phyloP scores from a whole-genome alignment of 805 yeast genomes.

The Candida andamanensis region DNA sequence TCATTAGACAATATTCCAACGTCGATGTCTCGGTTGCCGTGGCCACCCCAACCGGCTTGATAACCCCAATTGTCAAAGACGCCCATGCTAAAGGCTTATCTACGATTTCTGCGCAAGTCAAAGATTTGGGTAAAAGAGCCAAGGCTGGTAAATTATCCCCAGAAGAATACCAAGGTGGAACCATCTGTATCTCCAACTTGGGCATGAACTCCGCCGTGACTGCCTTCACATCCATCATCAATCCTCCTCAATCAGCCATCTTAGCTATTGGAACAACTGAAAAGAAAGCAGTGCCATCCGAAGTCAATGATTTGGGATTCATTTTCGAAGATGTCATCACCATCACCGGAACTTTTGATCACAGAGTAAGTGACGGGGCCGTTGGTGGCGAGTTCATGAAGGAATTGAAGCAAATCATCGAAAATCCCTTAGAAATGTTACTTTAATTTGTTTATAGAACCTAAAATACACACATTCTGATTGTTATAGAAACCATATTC shows the following conservation, averaged over 20 bases:
- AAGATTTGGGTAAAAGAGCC: slow-evolving; percentile 95
- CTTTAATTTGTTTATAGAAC: slow-evolving; percentile 42
- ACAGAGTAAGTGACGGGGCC: slow-evolving; percentile 96
- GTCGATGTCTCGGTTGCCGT: slow-evolving; percentile 99
- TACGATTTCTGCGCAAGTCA: slow-evolving; percentile 73
- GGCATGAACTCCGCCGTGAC: slow-evolving; percentile 97
- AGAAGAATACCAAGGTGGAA: slow-evolving; percentile 99
- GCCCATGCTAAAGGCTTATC: slow-evolving; percentile 86
- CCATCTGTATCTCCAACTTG: slow-evolving; percentile 95
- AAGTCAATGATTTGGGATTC: slow-evolving; percentile 85
- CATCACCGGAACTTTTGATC: slow-evolving; percentile 96
- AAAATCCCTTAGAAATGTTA: slow-evolving; percentile 92
- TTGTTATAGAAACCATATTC: no score
- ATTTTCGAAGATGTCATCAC: slow-evolving; percentile 87
- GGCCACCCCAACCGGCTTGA: slow-evolving; percentile 94
- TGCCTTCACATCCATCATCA: slow-evolving; percentile 91
- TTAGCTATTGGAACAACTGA: slow-evolving; percentile 91
- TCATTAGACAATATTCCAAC: slow-evolving; percentile 84
- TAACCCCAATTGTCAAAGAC: slow-evolving; percentile 90
- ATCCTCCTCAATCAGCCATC: slow-evolving; percentile 96
- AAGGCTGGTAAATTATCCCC: slow-evolving; percentile 89
- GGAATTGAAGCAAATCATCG: slow-evolving; percentile 84
- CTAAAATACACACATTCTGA: no score
- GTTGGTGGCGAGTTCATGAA: slow-evolving; percentile 95
- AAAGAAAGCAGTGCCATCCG: slow-evolving; percentile 90